A percentile compares a stretch with the other conserved stretches of the same genome.
phyloP scores from a whole-genome alignment of 2,329 filamentous ascomycete species.

The Trichoderma harzianum region DNA sequence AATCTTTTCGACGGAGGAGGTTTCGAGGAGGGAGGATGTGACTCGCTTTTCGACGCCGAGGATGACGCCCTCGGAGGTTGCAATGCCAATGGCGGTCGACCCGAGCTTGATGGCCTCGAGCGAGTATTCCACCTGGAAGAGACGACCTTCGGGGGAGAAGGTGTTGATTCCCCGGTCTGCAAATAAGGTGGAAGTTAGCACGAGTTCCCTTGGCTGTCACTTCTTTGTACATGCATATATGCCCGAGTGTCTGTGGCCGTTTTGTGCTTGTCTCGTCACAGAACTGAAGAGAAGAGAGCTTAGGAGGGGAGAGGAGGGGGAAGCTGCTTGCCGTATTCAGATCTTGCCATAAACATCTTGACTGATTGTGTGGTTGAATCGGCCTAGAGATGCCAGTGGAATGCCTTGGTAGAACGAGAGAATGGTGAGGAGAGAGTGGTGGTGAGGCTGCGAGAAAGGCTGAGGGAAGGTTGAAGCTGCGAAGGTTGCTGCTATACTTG shows the following conservation, averaged over 20 bases:
- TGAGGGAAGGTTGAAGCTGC: constrained; percentile 21
- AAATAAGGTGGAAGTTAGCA: constrained; percentile 18
- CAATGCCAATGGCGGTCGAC: constrained; percentile 95
- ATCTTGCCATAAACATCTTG: constrained; percentile 99
- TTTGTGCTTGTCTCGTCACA: not conserved
- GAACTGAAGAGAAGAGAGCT: not conserved
- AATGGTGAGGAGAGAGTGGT: not conserved
- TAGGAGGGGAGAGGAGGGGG: constrained; percentile 18
- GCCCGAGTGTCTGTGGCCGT: not conserved
- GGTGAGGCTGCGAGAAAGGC: constrained; percentile 21
- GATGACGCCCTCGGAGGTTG: constrained; percentile 91
- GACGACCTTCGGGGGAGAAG: constrained; percentile 98
- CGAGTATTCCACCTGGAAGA: constrained; percentile 99
- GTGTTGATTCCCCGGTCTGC: constrained; percentile 98
- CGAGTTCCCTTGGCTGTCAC: not conserved
- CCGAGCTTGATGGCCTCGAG: constrained; percentile 99
- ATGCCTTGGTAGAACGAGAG: not conserved
- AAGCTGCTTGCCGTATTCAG: constrained; percentile 74
- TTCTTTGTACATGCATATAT: not conserved
- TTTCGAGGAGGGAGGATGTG: constrained; percentile 94
- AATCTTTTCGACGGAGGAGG: constrained; percentile 98
- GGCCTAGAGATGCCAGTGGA: constrained; percentile 3
- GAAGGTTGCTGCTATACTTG: not conserved
- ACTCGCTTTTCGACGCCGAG: constrained; percentile 99
- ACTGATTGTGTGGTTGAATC: constrained; percentile 35